Conservation (phyloP, 768 basidiomycete species). For the Kwoniella sp. region DNA sequence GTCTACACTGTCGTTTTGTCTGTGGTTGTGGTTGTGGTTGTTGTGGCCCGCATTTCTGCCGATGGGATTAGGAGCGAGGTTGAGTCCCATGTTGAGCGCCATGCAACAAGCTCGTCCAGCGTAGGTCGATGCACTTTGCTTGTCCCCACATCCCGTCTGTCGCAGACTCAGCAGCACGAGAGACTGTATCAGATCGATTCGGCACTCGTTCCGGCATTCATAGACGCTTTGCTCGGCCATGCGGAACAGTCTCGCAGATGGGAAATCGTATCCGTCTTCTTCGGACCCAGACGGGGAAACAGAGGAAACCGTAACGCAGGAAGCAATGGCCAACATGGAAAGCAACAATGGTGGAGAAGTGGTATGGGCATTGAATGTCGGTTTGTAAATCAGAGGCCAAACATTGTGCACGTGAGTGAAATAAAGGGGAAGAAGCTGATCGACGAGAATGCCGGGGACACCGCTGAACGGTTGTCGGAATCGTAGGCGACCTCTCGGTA, state of each 20-base stretch:
- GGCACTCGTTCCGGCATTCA: slow-evolving; percentile 18
- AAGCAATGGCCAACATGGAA: slow-evolving; percentile 42
- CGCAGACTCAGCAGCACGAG: slow-evolving; percentile 44
- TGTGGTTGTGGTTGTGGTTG: no score
- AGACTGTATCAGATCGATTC: slow-evolving; percentile 37
- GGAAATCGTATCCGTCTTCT: slow-evolving; percentile 9
- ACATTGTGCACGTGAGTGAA: slow-evolving; percentile 52
- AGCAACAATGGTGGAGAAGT: slow-evolving; percentile 33
- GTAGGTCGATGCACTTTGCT: slow-evolving; percentile 37
- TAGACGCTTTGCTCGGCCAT: slow-evolving; percentile 32
- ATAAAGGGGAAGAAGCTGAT: slow-evolving; percentile 39
- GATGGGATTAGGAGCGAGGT: slow-evolving; percentile 19
- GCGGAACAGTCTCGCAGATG: slow-evolving; percentile 27
- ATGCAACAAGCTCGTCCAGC: slow-evolving; percentile 38
- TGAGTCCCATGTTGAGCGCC: slow-evolving; percentile 44
- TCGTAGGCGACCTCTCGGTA: not conserved
- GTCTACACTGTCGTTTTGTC: not conserved
- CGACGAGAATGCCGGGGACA: slow-evolving; percentile 26
- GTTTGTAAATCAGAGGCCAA: slow-evolving; percentile 50
- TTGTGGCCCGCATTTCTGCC: not conserved
- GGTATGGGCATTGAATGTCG: slow-evolving; percentile 40
- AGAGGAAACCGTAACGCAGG: slow-evolving; percentile 27
- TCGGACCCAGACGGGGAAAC: not conserved
- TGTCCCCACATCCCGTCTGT: slow-evolving; percentile 46
- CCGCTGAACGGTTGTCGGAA: slow-evolving; percentile 7